A percentile compares a stretch with the other conserved stretches of the same genome.
These are phyloP conservation scores for Tolypocladium inflatum DNA, from an alignment of 2,329 filamentous ascomycete species.

Conservation along the genomic window DNA sequence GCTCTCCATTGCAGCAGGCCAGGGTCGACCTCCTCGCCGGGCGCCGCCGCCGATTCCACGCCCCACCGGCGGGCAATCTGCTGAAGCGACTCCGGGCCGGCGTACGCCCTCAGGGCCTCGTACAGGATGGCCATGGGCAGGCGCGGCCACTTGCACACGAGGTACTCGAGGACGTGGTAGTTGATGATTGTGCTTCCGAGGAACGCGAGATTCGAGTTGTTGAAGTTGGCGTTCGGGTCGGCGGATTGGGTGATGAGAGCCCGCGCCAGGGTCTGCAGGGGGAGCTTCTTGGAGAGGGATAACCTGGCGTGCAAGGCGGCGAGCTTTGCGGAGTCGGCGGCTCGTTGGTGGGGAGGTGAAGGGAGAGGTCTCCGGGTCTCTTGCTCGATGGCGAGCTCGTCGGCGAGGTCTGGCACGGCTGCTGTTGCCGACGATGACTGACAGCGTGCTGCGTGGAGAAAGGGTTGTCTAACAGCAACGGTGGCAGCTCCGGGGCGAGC, in stretches of 20 bases:
- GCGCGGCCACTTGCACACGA: conserved; percentile 83
- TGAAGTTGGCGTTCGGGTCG: conserved; percentile 70
- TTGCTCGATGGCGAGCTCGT: conserved; percentile 10
- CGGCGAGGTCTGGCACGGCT: conserved; percentile 12
- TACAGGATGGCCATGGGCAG: conserved; percentile 83
- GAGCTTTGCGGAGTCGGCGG: conserved; percentile 73
- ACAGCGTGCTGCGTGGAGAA: conserved; percentile 14
- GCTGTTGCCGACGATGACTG: conserved; percentile 22
- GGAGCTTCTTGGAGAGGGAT: conserved; percentile 69
- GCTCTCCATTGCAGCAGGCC: conserved; percentile 74
- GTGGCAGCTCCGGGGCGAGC: conserved; percentile 18
- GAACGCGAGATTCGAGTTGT: conserved; percentile 76
- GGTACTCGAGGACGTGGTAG: conserved; percentile 82
- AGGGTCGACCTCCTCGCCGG: conserved; percentile 84
- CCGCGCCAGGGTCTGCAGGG: conserved; percentile 76
- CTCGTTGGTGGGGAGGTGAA: conserved; percentile 60
- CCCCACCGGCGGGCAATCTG: conserved; percentile 80
- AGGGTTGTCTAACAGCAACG: conserved; percentile 13
- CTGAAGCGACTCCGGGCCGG: conserved; percentile 64
- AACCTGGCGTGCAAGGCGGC: conserved; percentile 87
- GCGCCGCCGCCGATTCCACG: conserved; percentile 76
- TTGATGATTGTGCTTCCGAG: conserved; percentile 76
- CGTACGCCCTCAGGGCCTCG: conserved; percentile 75
- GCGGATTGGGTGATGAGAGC: conserved; percentile 80
- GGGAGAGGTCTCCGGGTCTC: conserved; percentile 37